Base-by-base conservation (phyloP, 345 rosid genomes). In the Populus ilicifolia region DNA sequence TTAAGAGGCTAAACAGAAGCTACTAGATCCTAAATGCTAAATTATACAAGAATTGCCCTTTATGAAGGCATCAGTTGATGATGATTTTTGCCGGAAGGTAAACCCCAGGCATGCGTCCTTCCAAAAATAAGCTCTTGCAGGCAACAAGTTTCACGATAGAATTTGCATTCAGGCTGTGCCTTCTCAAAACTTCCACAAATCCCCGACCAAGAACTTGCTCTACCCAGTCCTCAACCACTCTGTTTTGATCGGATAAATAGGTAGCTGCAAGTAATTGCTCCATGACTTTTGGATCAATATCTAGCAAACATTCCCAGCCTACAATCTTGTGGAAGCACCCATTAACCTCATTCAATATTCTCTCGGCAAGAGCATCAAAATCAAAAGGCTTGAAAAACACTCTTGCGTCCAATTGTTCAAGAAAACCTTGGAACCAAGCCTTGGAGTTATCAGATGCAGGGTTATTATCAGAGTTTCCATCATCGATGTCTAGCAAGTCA, bases 351-450 rank as follows among this genome's bases (percentile, higher is more conserved):
- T 67, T 86, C 13, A 67, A 27, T 13, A 86, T 62, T 74, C 85
- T 84, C 71, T 81, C 84, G 0, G 94, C 88, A 65, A 91, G 84
- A 30, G 64, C 84, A 79, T 90, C 89, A 67, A 89, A 93, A 83
- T 90, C 85, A 59, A 86, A 84, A 36, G 83, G 80, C 84, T 87
- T 88, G 85, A 93, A 93, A 1, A 73, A 72, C 39, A 91, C 89
- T 52, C 71, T 89, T 64, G 83, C 84, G 29, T 90, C 84, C 21
- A 87, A 88, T 64, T 78, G 87, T 18, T 80, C 85, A 12, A 84
- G 23, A 77, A 91, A 88, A 20, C 83, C 86, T 4, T 88, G 89
- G 75, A 87, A 80, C 94, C 94, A 91, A 81, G 83, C 79, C 77
- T 82, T 80, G 2, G 89, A 85, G 73, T 74, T 87, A n/a, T 54